phyloP scores from a whole-genome alignment of 2,329 filamentous ascomycete genomes.

The Paraphoma sp. region DNA sequence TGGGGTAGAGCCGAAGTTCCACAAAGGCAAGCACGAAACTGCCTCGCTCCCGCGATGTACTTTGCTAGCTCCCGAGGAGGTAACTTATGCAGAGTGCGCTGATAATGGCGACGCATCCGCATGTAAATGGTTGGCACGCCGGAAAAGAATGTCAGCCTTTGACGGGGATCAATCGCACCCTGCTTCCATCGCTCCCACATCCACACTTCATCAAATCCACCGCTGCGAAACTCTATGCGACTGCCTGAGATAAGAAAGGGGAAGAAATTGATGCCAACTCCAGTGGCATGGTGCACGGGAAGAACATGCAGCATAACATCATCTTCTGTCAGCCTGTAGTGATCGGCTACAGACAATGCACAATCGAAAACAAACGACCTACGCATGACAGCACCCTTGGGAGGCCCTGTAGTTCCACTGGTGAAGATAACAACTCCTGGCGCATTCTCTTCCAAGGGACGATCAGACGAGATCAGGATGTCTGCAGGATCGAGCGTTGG shows the following conservation, averaged over 20 bases:
- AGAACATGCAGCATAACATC: slow-evolving; percentile 45
- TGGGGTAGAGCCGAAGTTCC: slow-evolving; percentile 58
- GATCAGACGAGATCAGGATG: slow-evolving; percentile 52
- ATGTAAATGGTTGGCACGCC: slow-evolving; percentile 48
- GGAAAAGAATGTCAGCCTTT: slow-evolving; percentile 43
- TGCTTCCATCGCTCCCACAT: slow-evolving; percentile 46
- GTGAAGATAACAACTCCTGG: slow-evolving; percentile 55
- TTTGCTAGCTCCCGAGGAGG: slow-evolving; percentile 36
- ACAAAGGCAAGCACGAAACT: slow-evolving; percentile 52
- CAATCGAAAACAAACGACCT: slow-evolving; percentile 49
- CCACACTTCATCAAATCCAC: slow-evolving; percentile 44
- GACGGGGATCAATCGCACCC: slow-evolving; percentile 27
- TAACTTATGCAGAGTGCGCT: slow-evolving; percentile 41
- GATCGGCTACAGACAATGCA: slow-evolving; percentile 41
- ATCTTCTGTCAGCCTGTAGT: slow-evolving; percentile 39
- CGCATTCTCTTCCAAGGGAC: slow-evolving; percentile 49
- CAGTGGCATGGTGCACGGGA: slow-evolving; percentile 46
- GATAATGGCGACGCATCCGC: slow-evolving; percentile 45
- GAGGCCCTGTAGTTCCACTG: slow-evolving; percentile 55
- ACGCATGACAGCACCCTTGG: slow-evolving; percentile 55
- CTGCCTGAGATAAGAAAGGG: slow-evolving; percentile 42
- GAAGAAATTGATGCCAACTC: slow-evolving; percentile 46
- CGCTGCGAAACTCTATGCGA: slow-evolving; percentile 45
- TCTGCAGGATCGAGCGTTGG: slow-evolving; percentile 35
- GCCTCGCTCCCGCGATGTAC: slow-evolving; percentile 54